Evolutionary conservation across 2,329 filamentous ascomycete genomes (phyloP), one percentile per base, ranked within the genome.

Genomic region (Clarireedia sp.): DNA sequence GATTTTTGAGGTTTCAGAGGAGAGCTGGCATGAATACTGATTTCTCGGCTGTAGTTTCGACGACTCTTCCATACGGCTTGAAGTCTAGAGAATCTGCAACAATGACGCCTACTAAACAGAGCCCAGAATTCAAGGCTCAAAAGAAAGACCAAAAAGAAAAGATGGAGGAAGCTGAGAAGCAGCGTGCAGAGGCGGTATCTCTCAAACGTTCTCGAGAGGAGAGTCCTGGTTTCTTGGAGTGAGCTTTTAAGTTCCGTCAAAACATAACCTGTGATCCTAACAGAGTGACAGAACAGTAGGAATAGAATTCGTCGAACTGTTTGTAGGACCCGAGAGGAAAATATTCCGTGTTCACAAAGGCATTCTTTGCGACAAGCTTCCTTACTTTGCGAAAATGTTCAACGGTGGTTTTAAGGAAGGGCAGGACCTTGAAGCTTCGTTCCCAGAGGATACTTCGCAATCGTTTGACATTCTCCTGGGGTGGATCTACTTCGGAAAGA

Each of bases 291-390:
- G 43, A 16, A 7, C 19, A 14, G n/a, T n/a, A 10, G 55, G 55
- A 7, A 48, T 17, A 24, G 53, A 59, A 3, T 59, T 60, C 33
- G 55, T 63, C 4, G 44, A 60, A 4, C 16, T 62, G 3, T 48
- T 55, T 21, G 61, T 61, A n/a, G 59, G 59, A 12, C 48, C 55
- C 0, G 43, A 48, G 3, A 43, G 52, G 16, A 43, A 24, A 3
- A 49, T 40, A 3, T 59, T 59, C 19, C 23, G 38, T 1, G 24
- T 59, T 1, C 51, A 59, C 24, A 57, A 55, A 38, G 14, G 51
- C 2, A 2, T 50, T 7, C 55, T 59, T 5, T 57, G 49, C n/a
- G 19, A 46, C 4, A 53, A 57, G 7, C 47, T 60, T 6, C 36
- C 23, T 8, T 56, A 58, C 29, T 57, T 60, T 33, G 14, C 48